Evolutionary conservation across 805 yeast genomes (phyloP), one percentile per base, ranked within the genome.

Genomic region (Candida dajiaensis): DNA sequence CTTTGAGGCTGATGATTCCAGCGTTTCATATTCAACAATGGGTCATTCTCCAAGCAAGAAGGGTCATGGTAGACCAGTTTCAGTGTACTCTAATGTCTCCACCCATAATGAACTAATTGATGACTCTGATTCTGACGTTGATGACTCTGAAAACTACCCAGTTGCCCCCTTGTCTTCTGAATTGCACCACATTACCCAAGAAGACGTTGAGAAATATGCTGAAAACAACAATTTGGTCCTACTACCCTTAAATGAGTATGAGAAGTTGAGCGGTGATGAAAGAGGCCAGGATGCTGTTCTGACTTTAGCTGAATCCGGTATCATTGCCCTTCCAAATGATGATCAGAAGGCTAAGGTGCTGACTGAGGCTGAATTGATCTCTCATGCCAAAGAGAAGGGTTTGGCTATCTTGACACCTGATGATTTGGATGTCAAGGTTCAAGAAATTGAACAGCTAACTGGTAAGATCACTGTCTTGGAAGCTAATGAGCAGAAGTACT

Each of bases 171-270:
- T 59, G 16, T 57, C 63, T 0, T 44, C 51, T 41, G 63, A 59
- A 37, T 29, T 59, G 13, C 45, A 50, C 15, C 38, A 41, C 2
- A 44, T 61, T 13, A 44, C 62, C 1, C 48, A 54, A 19, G 49
- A 44, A 4, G 63, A 62, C n/a, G 56, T 67, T 16, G 57, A 64
- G 43, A 42, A 53, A 10, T 67, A 62, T 45, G 70, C 69, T 7
- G 50, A 56, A 10, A 47, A 51, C 21, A 61, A 65, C 44, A 54
- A 58, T 15, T 42, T 67, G 41, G 62, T 65, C 1, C 26, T 64
- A n/a, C 38, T 64, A 8, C 61, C 62, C 16, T 21, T 40, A 12
- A 48, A 47, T 3, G 62, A 64, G 20, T 63, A 47, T 19, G 42
- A 49, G 13, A 22, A 4, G 28, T 41, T 15, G 23, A 12, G 23